Percentiles rank a stretch among this genome's conserved stretches.
phyloP scores from a whole-genome alignment of 805 yeast genomes.

The Metschnikowia arizonensis region DNA sequence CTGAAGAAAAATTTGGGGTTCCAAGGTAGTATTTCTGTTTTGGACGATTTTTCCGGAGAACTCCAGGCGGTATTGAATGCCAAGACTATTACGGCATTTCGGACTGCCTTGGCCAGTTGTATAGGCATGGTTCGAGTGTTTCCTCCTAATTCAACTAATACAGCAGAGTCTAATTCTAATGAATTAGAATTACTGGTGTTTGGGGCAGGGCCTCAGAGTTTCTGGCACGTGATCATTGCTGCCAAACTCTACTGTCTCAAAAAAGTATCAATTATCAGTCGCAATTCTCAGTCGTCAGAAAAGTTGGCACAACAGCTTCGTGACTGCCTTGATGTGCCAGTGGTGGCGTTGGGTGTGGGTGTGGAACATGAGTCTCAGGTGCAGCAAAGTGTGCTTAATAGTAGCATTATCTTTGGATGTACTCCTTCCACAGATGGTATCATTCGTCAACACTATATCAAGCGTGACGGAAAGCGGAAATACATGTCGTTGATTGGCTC shows the following conservation, averaged over 20 bases:
- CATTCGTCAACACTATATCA: constrained; percentile 32
- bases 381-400: constrained; percentile 24
- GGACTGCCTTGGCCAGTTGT: constrained; percentile 59
- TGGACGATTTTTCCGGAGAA: constrained; percentile 49
- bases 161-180: constrained; percentile 7
- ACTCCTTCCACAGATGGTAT: constrained; percentile 52
- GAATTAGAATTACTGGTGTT: constrained; percentile 38
- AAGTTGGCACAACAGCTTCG: constrained; percentile 23
- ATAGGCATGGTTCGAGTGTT: constrained; percentile 39
- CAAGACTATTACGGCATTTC: constrained; percentile 55
- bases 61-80: constrained; percentile 55
- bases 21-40: constrained; percentile 50
- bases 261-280: constrained; percentile 44
- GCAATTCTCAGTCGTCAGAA: constrained; percentile 41
- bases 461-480: constrained; percentile 23
- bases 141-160: constrained; percentile 8
- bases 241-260: constrained; percentile 35
- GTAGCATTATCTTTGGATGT: constrained; percentile 55
- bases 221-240: constrained; percentile 55
- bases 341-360: constrained; percentile 3
- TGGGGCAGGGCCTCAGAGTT: constrained; percentile 63
- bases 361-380: background rate
- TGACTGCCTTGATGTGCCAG: constrained; percentile 22
- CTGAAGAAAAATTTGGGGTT: constrained; percentile 44
- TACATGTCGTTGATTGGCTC: constrained; percentile 63